Evolutionary conservation across 495 filamentous ascomycete species (phyloP).

Genomic region (Penicillium ucsense): DNA sequence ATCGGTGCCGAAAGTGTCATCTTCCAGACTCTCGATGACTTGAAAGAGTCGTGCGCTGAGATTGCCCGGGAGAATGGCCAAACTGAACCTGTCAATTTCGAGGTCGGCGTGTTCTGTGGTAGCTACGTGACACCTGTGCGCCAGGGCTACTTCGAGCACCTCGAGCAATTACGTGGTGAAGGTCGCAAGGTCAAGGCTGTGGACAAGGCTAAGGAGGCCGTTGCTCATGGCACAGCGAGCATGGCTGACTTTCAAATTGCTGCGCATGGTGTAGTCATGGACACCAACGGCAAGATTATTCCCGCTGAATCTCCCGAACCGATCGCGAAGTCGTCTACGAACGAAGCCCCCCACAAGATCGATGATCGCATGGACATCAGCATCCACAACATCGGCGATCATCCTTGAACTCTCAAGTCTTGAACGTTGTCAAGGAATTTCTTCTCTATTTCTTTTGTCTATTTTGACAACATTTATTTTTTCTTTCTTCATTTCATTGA

Average conservation of each 20-base stretch:
- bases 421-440: not conserved
- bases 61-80: constrained; percentile 45
- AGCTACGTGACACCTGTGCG: constrained; percentile 78
- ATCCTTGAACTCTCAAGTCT: constrained; percentile 17
- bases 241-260: constrained; percentile 53
- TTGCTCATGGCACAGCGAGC: constrained; percentile 54
- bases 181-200: constrained; percentile 61
- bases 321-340: not conserved
- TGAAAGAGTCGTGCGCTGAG: constrained; percentile 71
- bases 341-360: constrained; percentile 31
- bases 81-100: constrained; percentile 55
- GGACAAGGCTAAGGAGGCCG: constrained; percentile 58
- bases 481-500: not conserved
- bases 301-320: constrained; percentile 21
- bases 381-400: constrained; percentile 49
- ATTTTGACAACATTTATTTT: constrained; percentile 1
- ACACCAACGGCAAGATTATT: constrained; percentile 47
- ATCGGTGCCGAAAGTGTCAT: constrained; percentile 91
- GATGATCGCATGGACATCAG: constrained; percentile 50
- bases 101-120: constrained; percentile 95
- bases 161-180: constrained; percentile 67
- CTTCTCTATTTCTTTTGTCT: constrained; percentile 6
- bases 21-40: constrained; percentile 77
- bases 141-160: constrained; percentile 77
- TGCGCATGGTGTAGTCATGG: constrained; percentile 51